Evolutionary conservation across 2,329 filamentous ascomycete genomes (phyloP).

Genomic region (Plenodomus tracheiphilus): DNA sequence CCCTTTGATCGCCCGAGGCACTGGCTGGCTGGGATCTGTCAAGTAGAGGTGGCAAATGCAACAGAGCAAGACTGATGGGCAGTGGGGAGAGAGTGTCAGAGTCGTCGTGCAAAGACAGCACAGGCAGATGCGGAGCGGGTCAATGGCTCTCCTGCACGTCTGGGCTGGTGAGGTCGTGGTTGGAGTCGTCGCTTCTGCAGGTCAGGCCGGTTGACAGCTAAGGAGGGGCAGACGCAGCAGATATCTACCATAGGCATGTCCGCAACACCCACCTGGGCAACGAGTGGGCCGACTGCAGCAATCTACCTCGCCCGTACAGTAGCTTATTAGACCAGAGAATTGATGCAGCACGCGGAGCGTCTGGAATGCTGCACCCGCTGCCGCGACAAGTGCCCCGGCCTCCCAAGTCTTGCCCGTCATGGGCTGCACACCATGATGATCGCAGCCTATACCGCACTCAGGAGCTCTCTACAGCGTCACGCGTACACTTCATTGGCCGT

Average conservation of each 20-base stretch:
- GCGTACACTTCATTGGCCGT: conserved; percentile 26
- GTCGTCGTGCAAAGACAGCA: neutral
- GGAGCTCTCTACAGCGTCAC: conserved; percentile 36
- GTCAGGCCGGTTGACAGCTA: conserved; percentile 9
- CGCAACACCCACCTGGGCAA: no score
- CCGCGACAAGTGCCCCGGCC: conserved; percentile 14
- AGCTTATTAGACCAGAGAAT: conserved; percentile 28
- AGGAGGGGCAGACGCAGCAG: conserved; percentile 41
- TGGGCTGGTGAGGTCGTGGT: conserved; percentile 9
- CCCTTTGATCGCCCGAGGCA: conserved; percentile 34
- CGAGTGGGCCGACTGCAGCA: conserved; percentile 32
- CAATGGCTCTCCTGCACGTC: neutral
- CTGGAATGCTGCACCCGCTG: conserved; percentile 12
- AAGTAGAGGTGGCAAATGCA: conserved; percentile 1
- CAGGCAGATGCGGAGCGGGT: neutral
- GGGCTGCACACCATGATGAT: conserved; percentile 17
- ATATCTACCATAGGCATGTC: conserved; percentile 33
- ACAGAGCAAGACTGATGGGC: conserved; percentile 7
- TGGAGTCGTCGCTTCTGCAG: conserved; percentile 8
- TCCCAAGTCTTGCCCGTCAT: neutral
- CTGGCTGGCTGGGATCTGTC: conserved; percentile 3
- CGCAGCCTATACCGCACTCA: conserved; percentile 27
- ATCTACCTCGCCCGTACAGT: conserved; percentile 21
- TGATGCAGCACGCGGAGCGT: conserved; percentile 19
- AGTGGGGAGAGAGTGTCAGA: neutral